These are phyloP conservation scores for Setaria italica DNA, from an alignment of 202 grass and related monocot genomes.

Conservation along the genomic window DNA sequence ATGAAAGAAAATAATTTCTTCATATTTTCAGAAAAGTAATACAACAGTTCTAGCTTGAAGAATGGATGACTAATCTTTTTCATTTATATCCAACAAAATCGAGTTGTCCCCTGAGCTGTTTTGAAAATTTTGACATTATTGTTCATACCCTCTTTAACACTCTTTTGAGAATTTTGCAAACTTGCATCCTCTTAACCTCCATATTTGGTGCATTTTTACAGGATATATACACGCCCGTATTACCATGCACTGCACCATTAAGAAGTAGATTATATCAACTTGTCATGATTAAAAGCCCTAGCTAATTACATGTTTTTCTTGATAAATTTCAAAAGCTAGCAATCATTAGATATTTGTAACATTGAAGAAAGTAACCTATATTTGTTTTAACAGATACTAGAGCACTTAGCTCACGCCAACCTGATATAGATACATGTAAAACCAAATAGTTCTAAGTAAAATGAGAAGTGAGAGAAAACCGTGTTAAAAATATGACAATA, in stretches of 20 bases:
- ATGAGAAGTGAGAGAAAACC: background rate
- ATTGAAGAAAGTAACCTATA: background rate
- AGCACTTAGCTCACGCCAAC: background rate
- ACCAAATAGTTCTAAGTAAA: background rate
- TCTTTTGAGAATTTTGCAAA: background rate
- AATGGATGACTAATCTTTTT: background rate
- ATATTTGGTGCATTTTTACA: background rate
- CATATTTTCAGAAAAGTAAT: background rate
- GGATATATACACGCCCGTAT: too few species aligned
- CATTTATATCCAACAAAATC: background rate
- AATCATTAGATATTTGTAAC: background rate
- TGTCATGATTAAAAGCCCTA: constrained; percentile 4
- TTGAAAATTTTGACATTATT: background rate
- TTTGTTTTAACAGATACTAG: background rate
- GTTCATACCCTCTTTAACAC: background rate
- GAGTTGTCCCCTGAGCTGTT: background rate
- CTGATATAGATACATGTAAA: background rate
- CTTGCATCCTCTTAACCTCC: background rate
- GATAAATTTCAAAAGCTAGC: background rate
- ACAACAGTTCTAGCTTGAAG: background rate
- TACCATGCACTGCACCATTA: background rate
- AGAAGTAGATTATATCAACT: background rate
- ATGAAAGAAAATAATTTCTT: background rate
- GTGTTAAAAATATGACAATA: background rate
- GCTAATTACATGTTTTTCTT: background rate